Evolutionary conservation across 495 filamentous ascomycete genomes (phyloP).

Genomic region (Lophiostoma macrostomum): DNA sequence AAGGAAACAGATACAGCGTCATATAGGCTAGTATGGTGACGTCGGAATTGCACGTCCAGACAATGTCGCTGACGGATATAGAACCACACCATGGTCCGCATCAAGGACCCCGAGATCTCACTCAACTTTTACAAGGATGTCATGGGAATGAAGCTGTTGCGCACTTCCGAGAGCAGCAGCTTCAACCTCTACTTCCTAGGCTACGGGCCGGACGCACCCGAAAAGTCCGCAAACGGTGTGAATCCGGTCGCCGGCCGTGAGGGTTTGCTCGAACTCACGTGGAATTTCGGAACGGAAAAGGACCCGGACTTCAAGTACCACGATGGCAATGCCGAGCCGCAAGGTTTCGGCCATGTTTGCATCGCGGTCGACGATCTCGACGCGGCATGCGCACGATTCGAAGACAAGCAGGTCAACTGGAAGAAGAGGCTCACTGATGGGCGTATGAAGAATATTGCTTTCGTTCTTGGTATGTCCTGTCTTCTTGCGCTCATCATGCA

Average conservation of each 20-base stretch:
- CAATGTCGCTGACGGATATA: slow-evolving; percentile 29
- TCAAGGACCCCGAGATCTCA: slow-evolving; percentile 82
- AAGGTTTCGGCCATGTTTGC: slow-evolving; percentile 91
- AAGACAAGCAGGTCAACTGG: slow-evolving; percentile 77
- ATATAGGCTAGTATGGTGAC: slow-evolving; percentile 51
- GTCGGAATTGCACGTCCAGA: not conserved
- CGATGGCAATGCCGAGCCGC: slow-evolving; percentile 84
- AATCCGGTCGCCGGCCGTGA: slow-evolving; percentile 66
- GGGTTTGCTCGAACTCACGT: slow-evolving; percentile 85
- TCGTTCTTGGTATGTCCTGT: slow-evolving; percentile 56
- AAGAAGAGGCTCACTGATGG: slow-evolving; percentile 93
- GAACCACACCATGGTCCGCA: slow-evolving; percentile 92
- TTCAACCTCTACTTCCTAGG: slow-evolving; percentile 95
- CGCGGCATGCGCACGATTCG: slow-evolving; percentile 80
- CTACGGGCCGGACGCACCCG: slow-evolving; percentile 60
- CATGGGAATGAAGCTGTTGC: slow-evolving; percentile 79
- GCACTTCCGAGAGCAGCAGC: slow-evolving; percentile 64
- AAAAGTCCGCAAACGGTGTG: slow-evolving; percentile 44
- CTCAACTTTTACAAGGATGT: slow-evolving; percentile 88
- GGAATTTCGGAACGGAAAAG: slow-evolving; percentile 97
- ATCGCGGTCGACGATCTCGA: slow-evolving; percentile 87
- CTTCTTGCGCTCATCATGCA: slow-evolving; percentile 1
- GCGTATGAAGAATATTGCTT: slow-evolving; percentile 92
- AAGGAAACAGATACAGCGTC: slow-evolving; percentile 51
- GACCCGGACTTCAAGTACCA: slow-evolving; percentile 82